Conservation (phyloP, 306 rosid species). For the Trifolium fragiferum region DNA sequence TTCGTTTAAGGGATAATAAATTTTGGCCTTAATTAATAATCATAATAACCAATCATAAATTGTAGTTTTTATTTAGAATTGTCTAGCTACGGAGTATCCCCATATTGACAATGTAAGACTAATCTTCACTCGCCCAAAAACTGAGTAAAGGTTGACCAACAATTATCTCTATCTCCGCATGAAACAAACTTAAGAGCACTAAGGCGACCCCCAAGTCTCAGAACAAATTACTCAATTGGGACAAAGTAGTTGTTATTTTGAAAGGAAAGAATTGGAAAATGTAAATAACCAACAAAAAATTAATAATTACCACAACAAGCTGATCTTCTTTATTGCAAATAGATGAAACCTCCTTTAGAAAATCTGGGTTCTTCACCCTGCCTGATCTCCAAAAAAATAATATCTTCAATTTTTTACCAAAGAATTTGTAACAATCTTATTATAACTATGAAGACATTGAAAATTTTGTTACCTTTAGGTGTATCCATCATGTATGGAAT, state of each 20-base stretch:
- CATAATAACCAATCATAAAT: no score
- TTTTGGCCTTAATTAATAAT: no score
- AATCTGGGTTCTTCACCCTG: conserved; percentile 69
- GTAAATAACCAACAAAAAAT: not conserved
- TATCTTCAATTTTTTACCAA: not conserved
- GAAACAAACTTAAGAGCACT: no score
- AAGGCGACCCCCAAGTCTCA: no score
- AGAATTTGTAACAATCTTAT: not conserved
- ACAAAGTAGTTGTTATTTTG: not conserved
- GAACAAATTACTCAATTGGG: no score
- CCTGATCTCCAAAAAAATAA: conserved; percentile 48
- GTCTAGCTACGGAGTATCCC: no score
- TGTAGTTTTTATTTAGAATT: no score
- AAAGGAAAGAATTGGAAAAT: not conserved
- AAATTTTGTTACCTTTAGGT: conserved; percentile 57
- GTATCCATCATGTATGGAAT: conserved; percentile 76
- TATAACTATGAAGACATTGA: not conserved
- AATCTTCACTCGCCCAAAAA: no score
- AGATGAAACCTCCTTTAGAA: conserved; percentile 60
- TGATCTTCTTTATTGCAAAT: conserved; percentile 67
- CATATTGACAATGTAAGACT: no score
- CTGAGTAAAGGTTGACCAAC: no score
- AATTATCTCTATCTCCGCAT: no score
- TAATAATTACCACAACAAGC: conserved; percentile 90
- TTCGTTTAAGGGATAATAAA: no score